A percentile compares a stretch with the other conserved stretches of the same genome.
Conservation (phyloP, 768 basidiomycete genomes). For the Tulasnella sp. region DNA sequence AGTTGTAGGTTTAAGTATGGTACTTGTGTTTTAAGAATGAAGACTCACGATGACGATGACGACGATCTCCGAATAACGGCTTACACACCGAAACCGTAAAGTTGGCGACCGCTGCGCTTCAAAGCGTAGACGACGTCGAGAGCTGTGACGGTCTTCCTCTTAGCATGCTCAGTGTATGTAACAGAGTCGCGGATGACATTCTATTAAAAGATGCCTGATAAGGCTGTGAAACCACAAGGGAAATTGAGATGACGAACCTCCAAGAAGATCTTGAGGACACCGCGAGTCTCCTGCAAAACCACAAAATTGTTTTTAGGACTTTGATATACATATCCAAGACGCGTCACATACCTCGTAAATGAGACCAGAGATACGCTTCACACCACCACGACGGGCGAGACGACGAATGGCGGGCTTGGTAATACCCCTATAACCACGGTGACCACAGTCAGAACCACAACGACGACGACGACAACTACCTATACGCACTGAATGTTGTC, state of each 20-base stretch:
- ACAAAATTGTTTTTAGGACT: not conserved
- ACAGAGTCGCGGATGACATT: slow-evolving; percentile 37
- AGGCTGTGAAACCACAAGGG: not conserved
- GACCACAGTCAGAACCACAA: not conserved
- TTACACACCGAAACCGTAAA: slow-evolving; percentile 30
- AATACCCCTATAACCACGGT: slow-evolving; percentile 30
- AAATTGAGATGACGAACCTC: slow-evolving; percentile 18
- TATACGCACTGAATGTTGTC: slow-evolving; percentile 20
- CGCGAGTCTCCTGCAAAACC: slow-evolving; percentile 31
- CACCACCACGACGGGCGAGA: slow-evolving; percentile 37
- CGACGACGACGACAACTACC: not conserved
- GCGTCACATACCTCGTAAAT: slow-evolving; percentile 24
- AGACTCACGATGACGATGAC: not conserved
- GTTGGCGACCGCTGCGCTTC: slow-evolving; percentile 33
- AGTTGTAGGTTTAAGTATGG: too few species aligned
- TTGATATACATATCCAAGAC: not conserved
- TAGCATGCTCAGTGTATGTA: slow-evolving; percentile 41
- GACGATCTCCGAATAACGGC: slow-evolving; percentile 1
- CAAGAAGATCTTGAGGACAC: slow-evolving; percentile 37
- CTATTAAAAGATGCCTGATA: not conserved
- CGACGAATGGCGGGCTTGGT: slow-evolving; percentile 39
- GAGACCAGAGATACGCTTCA: slow-evolving; percentile 35
- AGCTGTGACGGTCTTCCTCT: slow-evolving; percentile 31
- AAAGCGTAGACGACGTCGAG: slow-evolving; percentile 39
- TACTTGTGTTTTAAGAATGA: too few species aligned